Base-by-base conservation (phyloP, 768 basidiomycete species). In the Porphyrellus cyaneotinctus region DNA sequence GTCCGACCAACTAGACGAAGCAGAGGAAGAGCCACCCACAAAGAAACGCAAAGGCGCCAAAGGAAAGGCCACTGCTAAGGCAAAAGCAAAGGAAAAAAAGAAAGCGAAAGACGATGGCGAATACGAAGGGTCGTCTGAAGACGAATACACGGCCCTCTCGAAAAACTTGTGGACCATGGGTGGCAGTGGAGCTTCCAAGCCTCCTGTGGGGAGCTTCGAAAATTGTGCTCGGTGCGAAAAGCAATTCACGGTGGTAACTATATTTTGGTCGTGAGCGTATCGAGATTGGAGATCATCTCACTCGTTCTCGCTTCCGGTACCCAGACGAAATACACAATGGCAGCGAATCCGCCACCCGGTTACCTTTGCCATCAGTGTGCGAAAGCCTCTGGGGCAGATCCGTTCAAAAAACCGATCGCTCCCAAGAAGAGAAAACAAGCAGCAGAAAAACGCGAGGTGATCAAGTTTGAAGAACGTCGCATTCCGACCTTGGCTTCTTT, bases 321-420 rank as follows among this genome's bases (percentile, higher is more conserved):
- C 17, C 38, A 95, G 93, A 94, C 90, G 2, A 86, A 82, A 62
- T 97, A 95, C 63, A 97, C 95, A 0, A 72, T 89, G 58, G 80
- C 90, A 7, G 82, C 84, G 8, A 78, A 79, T 39, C 78, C 82
- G 0, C 82, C 82, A 1, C 81, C 83, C 0, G 92, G 91, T 1
- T 92, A 79, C 58, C 78, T 98, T 20, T 99, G 95, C 64, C 85
- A 92, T 60, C 70, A 74, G 10, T 99, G 95, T 67, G 83, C 87
- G 2, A 91, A 90, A 62, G 77, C 82, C 0, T 79, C 83, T 3
- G 92, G 90, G 7, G 72, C 74, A 1, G 89, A 94, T 61, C 91
- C 91, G 0, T 95, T 95, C 74, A 95, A 94, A 68, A 92, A 91
- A 58, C 76, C 84, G 17, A 71, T 77, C 8, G 70, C 71, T 26